Conservation (phyloP, 495 filamentous ascomycete genomes). For the Aspergillus avenaceus region DNA sequence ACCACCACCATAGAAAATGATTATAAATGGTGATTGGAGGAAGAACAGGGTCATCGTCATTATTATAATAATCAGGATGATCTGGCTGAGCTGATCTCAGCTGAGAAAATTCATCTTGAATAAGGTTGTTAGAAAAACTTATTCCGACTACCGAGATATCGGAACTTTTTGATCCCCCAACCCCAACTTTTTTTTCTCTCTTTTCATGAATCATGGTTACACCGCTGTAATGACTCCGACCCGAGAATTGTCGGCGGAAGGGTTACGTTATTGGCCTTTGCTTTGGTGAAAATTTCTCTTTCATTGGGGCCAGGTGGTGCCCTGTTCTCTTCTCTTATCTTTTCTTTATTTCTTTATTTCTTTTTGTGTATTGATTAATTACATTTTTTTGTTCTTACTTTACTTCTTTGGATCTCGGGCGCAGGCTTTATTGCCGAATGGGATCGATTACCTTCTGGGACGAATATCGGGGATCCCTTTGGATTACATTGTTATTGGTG, state of each 20-base stretch:
- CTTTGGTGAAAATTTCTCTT: too few species aligned
- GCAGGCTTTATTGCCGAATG: neutral
- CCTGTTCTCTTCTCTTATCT: neutral
- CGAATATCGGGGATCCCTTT: neutral
- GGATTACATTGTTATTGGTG: neutral
- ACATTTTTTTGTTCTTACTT: neutral
- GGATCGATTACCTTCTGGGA: neutral
- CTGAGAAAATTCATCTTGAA: neutral
- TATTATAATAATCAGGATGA: neutral
- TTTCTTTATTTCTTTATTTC: neutral
- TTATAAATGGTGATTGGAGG: too few species aligned
- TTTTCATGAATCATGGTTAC: too few species aligned
- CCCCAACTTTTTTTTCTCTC: too few species aligned
- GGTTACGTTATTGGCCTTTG: too few species aligned
- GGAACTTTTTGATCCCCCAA: too few species aligned
- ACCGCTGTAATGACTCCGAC: too few species aligned
- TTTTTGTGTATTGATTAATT: too few species aligned
- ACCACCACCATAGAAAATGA: too few species aligned
- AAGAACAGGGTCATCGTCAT: too few species aligned
- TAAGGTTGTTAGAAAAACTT: neutral
- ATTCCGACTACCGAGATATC: neutral
- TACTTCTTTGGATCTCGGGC: neutral
- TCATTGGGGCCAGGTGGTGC: too few species aligned
- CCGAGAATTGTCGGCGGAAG: too few species aligned
- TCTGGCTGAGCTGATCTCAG: neutral